phyloP scores from a whole-genome alignment of 306 rosid species.

The Ceratonia siliqua region DNA sequence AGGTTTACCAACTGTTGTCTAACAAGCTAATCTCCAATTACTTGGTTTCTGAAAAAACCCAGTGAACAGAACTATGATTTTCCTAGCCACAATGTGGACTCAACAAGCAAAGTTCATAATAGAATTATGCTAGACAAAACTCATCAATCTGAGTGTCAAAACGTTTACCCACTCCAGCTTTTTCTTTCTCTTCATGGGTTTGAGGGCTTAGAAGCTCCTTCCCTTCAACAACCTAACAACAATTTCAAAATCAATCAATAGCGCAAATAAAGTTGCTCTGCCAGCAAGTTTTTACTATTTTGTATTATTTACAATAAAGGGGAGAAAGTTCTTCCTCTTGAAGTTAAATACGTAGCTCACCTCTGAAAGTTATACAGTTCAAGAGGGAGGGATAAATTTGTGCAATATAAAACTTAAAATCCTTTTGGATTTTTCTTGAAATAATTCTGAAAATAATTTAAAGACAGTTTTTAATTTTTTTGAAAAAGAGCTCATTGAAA shows the following conservation, averaged over 20 bases:
- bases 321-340: no score
- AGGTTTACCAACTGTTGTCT: conserved; percentile 67
- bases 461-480: no score
- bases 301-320: no score
- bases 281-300: not conserved
- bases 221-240: conserved; percentile 65
- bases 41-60: conserved; percentile 67
- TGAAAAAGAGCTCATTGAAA: no score
- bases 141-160: not conserved
- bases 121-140: not conserved
- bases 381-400: no score
- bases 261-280: not conserved
- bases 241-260: conserved; percentile 10
- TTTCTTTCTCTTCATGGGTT: conserved; percentile 72
- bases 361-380: no score
- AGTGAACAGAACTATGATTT: not conserved
- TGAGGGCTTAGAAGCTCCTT: conserved; percentile 71
- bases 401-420: no score
- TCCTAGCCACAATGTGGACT: not conserved
- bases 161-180: conserved; percentile 59
- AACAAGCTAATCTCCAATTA: conserved; percentile 95
- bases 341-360: not conserved
- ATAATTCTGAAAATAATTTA: no score
- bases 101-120: not conserved
- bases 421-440: no score